Evolutionary conservation across 495 filamentous ascomycete genomes (phyloP), one percentile per base, ranked within the genome.

Genomic region (Penicillium silybi): DNA sequence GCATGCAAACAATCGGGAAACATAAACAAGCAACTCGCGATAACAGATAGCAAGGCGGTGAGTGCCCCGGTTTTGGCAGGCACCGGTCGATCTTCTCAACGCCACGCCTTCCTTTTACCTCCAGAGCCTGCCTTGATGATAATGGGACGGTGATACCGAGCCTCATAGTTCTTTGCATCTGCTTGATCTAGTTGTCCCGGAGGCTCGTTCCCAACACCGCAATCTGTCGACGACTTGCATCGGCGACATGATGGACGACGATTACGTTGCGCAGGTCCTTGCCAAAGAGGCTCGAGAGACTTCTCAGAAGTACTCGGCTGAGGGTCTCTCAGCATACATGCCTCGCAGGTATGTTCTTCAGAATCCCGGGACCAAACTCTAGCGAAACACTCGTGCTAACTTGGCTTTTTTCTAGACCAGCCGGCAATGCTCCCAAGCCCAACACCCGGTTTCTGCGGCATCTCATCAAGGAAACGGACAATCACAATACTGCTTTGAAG

Each of bases 391-490:
- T 3, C 15, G 8, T 40, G 41, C 50, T 59, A 25, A 61, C 46
- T 22, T 4, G 50, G 11, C n/a, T 44, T 38, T 16, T 44, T 59
- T 10, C 11, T 53, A 84, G 81, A 50, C 67, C 77, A 34, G 69
- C 83, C 18, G 66, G 76, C 22, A 81, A 81, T 59, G 88, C 90
- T 46, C 89, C 89, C 3, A 96, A 90, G 59, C 89, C 92, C 13
- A 97, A 98, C 59, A 96, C 87, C 0, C 77, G 88, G 39, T 97
- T 97, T 58, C 74, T 98, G 11, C 82, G 85, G 22, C 88, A 93
- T 56, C 87, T 97, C 46, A 87, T 98, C 57, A 86, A 85, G 51
- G 87, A 95, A 50, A 92, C 90, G 1, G 88, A 93, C 53, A 88
- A 58, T 46, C 93, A 98, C 68, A 98, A 98, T 79, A 81, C 88